These are phyloP conservation scores for Aphanomyces cochlioides DNA, from an alignment of 352 stramenopile genomes.

Conservation along the genomic window DNA sequence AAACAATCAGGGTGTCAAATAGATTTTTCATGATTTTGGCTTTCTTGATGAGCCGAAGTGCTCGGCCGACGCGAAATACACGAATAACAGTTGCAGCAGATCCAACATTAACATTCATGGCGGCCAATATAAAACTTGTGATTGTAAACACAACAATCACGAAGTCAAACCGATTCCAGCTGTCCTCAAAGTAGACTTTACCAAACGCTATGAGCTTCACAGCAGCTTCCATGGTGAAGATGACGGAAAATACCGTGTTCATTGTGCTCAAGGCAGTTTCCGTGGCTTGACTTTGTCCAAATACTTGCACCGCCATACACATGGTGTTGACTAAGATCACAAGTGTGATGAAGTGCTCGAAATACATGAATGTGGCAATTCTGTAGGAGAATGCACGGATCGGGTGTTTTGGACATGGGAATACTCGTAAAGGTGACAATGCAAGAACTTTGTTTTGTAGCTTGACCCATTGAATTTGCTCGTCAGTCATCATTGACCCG, in stretches of 20 bases:
- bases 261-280: constrained; percentile 50
- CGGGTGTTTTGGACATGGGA: constrained; percentile 51
- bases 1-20: constrained; percentile 80
- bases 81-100: constrained; percentile 80
- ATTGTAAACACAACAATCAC: constrained; percentile 61
- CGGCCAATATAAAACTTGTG: constrained; percentile 54
- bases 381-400: constrained; percentile 60
- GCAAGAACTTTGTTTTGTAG: constrained; percentile 62
- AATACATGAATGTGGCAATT: constrained; percentile 56
- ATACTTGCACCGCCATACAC: constrained; percentile 84
- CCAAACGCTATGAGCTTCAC: constrained; percentile 84
- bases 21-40: constrained; percentile 89
- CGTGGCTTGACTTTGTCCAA: constrained; percentile 68
- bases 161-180: constrained; percentile 89
- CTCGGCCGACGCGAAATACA: constrained; percentile 87
- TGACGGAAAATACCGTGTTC: constrained; percentile 81
- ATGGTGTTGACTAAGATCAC: constrained; percentile 91
- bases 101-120: constrained; percentile 50
- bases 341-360: constrained; percentile 87
- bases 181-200: constrained; percentile 75
- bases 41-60: constrained; percentile 77
- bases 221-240: constrained; percentile 86
- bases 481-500: constrained; percentile 55
- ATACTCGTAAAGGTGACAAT: constrained; percentile 60
- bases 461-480: constrained; percentile 89